Percentiles rank a stretch among this genome's conserved stretches.
Conservation (phyloP, 2,329 filamentous ascomycete species). For the Colletotrichum echinochloae region DNA sequence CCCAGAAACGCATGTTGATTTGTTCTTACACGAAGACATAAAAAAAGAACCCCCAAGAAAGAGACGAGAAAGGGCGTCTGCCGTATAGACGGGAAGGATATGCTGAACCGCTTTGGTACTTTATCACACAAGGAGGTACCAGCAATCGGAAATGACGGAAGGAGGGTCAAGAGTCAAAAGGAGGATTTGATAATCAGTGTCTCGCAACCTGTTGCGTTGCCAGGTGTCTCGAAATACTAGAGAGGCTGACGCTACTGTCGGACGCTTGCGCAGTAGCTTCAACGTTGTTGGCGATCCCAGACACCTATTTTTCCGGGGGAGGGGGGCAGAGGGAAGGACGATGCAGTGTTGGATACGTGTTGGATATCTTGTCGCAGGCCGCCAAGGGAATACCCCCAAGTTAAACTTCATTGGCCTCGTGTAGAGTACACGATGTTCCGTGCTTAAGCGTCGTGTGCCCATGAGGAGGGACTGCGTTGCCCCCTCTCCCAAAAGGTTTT, state of each 20-base stretch:
- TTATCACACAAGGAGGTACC: neutral
- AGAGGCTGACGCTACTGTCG: conserved; percentile 37
- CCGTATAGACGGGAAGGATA: neutral
- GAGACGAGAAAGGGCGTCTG: neutral
- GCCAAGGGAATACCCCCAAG: conserved; percentile 16
- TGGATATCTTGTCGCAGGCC: conserved; percentile 8
- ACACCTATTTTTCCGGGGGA: too few relatives aligned
- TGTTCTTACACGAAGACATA: neutral
- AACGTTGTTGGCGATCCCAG: conserved; percentile 33
- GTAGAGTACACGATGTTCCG: neutral
- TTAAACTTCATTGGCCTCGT: conserved; percentile 17
- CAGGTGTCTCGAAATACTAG: conserved; percentile 35
- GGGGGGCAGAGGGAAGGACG: conserved; percentile 10
- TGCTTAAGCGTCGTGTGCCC: conserved; percentile 12
- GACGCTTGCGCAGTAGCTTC: conserved; percentile 38
- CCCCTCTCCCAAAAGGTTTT: neutral
- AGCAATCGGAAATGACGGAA: neutral
- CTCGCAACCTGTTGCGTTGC: conserved; percentile 27
- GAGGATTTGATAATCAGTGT: conserved; percentile 12
- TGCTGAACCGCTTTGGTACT: neutral
- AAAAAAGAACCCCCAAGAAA: neutral
- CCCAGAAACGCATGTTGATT: conserved; percentile 8
- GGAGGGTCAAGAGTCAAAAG: neutral
- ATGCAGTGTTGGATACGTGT: neutral
- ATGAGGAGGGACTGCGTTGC: neutral